These are phyloP conservation scores for Vitis rotundifolia DNA, from an alignment of 164 flowering plant genomes.

Conservation along the genomic window DNA sequence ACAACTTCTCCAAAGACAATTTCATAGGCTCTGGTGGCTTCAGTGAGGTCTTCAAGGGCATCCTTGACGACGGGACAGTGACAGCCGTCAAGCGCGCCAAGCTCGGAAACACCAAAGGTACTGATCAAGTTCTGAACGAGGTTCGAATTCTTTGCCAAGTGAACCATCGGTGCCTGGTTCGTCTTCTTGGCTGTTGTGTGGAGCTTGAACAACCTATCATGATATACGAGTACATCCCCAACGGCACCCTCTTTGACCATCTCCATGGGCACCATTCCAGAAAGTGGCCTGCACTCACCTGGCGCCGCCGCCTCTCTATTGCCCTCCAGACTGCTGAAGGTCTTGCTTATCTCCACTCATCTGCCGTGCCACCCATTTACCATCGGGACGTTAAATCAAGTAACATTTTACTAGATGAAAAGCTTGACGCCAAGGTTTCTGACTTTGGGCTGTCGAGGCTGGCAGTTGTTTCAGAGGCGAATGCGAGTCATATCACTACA, in stretches of 20 bases:
- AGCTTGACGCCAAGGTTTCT: slow-evolving; percentile 35
- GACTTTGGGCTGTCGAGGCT: slow-evolving; percentile 46
- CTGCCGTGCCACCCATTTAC: slow-evolving; percentile 41
- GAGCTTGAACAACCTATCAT: slow-evolving; percentile 40
- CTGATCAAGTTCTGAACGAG: slow-evolving; percentile 38
- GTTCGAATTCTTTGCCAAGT: slow-evolving; percentile 53
- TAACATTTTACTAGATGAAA: slow-evolving; percentile 38
- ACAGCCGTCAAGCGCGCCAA: slow-evolving; percentile 44
- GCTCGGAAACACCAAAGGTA: slow-evolving; percentile 38
- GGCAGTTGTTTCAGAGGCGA: slow-evolving; percentile 20
- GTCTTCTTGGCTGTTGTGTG: slow-evolving; percentile 38
- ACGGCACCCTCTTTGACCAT: slow-evolving; percentile 40
- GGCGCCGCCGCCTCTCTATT: slow-evolving; percentile 29
- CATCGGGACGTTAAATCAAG: slow-evolving; percentile 43
- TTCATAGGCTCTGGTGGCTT: slow-evolving; percentile 44
- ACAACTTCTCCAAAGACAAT: slow-evolving; percentile 33
- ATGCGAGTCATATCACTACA: slow-evolving; percentile 29
- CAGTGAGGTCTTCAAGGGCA: slow-evolving; percentile 44
- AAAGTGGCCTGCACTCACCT: slow-evolving; percentile 17
- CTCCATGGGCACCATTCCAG: slow-evolving; percentile 18
- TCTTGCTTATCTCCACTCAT: slow-evolving; percentile 40
- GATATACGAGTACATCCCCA: slow-evolving; percentile 32
- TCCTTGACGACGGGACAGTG: slow-evolving; percentile 35
- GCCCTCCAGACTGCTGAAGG: slow-evolving; percentile 42
- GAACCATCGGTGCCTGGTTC: slow-evolving; percentile 37